phyloP scores from a whole-genome alignment of 2,329 filamentous ascomycete species.

The Penicillium sp. region DNA sequence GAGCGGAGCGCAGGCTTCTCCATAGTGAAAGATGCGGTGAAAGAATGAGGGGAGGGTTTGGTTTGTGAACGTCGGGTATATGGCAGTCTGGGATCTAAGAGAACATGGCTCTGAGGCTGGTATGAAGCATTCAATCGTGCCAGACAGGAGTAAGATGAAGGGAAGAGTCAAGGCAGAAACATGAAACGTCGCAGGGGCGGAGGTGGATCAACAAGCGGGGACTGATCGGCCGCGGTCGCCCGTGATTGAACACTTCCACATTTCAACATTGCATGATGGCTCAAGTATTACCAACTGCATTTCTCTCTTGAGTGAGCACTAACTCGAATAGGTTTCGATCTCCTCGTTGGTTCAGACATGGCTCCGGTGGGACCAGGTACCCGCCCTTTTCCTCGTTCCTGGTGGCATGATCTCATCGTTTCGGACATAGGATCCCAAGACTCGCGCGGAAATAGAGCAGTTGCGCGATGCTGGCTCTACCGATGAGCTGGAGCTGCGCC shows the following conservation, averaged over 20 bases:
- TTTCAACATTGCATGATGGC: constrained; percentile 23
- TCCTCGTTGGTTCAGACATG: constrained; percentile 52
- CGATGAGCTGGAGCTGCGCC: constrained; percentile 52
- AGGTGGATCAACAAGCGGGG: constrained; percentile 22
- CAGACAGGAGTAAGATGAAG: neutral
- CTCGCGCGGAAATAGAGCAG: constrained; percentile 54
- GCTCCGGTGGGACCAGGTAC: constrained; percentile 56
- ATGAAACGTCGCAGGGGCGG: constrained; percentile 13
- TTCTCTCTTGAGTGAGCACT: neutral
- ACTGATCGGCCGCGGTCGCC: constrained; percentile 18
- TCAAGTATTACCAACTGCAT: constrained; percentile 14
- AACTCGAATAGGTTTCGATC: constrained; percentile 32
- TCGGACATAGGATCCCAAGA: constrained; percentile 46
- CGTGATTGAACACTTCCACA: constrained; percentile 6
- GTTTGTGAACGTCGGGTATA: neutral
- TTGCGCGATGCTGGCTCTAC: constrained; percentile 48
- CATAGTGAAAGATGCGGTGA: constrained; percentile 16
- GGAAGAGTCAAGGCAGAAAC: constrained; percentile 7
- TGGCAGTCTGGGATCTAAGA: neutral
- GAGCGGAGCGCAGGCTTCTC: constrained; percentile 18
- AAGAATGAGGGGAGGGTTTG: neutral
- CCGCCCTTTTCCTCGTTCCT: neutral
- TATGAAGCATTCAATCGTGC: neutral
- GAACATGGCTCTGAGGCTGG: neutral
- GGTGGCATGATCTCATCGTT: constrained; percentile 17